Percentiles rank a stretch among this genome's conserved stretches.
Evolutionary conservation across 192 early-diverging fungal genomes (phyloP).

Genomic region (Gryganskiella cystojenkinii): DNA sequence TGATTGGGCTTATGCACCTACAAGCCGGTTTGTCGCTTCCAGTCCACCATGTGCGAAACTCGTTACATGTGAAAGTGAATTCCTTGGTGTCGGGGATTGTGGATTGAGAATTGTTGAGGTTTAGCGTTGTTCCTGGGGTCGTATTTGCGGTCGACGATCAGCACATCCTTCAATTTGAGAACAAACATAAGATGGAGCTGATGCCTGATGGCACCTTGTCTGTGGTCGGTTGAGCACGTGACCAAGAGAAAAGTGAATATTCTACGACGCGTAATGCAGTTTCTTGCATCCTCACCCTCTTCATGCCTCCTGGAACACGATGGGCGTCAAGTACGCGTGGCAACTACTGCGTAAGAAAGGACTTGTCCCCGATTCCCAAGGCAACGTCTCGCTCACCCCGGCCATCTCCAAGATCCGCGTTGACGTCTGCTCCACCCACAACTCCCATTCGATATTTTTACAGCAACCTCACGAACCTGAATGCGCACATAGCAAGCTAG

Average conservation of each 20-base stretch:
- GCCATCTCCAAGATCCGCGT: neutral
- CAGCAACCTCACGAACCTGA: neutral
- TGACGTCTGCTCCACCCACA: neutral
- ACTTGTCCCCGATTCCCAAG: constrained; percentile 1
- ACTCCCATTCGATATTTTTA: neutral
- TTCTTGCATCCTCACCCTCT: neutral
- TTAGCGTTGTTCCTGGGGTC: neutral
- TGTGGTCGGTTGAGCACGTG: too few relatives aligned
- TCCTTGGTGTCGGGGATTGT: constrained; percentile 4
- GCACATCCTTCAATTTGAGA: neutral
- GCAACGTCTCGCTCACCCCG: neutral
- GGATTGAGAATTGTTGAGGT: constrained; percentile 4
- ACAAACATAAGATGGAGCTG: too few relatives aligned
- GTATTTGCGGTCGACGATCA: constrained; percentile 4
- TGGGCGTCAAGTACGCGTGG: constrained; percentile 14
- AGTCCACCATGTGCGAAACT: constrained; percentile 8
- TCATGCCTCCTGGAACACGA: constrained; percentile 6
- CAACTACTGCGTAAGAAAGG: neutral
- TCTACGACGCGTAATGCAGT: too few relatives aligned
- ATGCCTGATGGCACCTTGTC: too few relatives aligned
- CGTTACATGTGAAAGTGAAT: constrained; percentile 1
- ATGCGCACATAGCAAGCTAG: neutral
- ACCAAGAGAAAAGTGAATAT: too few relatives aligned
- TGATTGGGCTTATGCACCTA: constrained; percentile 12
- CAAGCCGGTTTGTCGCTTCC: constrained; percentile 5